These are phyloP conservation scores for Dendrobium huoshanense DNA, from an alignment of 106 monocot genomes.

Conservation along the genomic window DNA sequence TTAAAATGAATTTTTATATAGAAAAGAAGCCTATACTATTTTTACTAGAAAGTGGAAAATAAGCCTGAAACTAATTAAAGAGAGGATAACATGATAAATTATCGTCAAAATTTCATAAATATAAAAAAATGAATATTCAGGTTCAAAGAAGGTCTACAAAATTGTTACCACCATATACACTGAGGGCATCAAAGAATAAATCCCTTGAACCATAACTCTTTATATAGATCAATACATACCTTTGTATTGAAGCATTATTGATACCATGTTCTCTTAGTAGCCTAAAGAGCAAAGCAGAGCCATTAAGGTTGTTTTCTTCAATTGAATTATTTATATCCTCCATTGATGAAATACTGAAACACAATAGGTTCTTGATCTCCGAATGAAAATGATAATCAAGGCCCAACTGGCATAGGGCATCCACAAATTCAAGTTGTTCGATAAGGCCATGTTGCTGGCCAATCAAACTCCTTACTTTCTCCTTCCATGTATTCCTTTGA, in stretches of 20 bases:
- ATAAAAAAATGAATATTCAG: no score
- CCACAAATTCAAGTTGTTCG: conserved; percentile 14
- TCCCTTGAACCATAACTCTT: no score
- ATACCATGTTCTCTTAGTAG: conserved; percentile 19
- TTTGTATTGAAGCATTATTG: background rate
- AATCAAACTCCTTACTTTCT: conserved; percentile 12
- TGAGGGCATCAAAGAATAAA: no score
- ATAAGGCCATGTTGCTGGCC: background rate
- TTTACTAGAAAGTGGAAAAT: no score
- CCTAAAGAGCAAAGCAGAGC: conserved; percentile 22
- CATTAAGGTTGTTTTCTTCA: conserved; percentile 1
- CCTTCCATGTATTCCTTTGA: conserved; percentile 7
- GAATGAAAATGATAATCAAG: conserved; percentile 25
- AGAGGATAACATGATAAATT: no score
- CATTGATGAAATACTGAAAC: background rate
- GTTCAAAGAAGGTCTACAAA: no score
- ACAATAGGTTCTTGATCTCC: conserved; percentile 19
- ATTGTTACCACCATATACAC: no score
- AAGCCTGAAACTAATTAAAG: no score
- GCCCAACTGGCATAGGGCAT: conserved; percentile 18
- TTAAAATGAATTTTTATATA: no score
- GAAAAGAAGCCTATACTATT: no score
- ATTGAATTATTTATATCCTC: background rate
- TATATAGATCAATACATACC: background rate
- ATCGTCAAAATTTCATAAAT: no score